Percentiles rank a stretch among this genome's conserved stretches.
phyloP scores from a whole-genome alignment of 495 filamentous ascomycete genomes.

The Aspergillus mulundensis region DNA sequence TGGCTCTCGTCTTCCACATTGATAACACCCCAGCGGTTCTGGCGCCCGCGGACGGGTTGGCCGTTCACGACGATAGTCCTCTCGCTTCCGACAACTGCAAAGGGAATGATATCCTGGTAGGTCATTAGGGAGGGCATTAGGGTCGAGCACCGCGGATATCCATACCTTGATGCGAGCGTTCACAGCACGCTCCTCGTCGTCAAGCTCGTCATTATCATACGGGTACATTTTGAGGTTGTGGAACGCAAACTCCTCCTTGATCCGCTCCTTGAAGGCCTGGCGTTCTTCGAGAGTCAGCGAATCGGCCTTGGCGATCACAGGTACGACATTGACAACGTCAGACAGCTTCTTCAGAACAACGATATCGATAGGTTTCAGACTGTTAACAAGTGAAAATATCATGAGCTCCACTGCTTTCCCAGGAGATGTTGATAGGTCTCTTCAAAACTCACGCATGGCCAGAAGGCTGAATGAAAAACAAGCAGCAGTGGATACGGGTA shows the following conservation, averaged over 20 bases:
- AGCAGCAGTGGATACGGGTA: constrained; percentile 97
- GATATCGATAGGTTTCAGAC: constrained; percentile 96
- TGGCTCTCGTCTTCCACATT: constrained; percentile 99
- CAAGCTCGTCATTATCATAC: constrained; percentile 98
- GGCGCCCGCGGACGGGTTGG: constrained; percentile 94
- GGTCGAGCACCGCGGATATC: not conserved
- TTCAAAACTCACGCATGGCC: constrained; percentile 72
- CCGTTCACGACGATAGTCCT: constrained; percentile 96
- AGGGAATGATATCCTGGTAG: constrained; percentile 85
- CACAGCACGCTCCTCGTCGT: constrained; percentile 90
- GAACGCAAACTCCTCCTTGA: constrained; percentile 99
- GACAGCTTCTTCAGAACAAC: constrained; percentile 98
- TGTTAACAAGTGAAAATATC: constrained; percentile 21
- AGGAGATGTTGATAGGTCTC: not conserved
- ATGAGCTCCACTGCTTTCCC: not conserved
- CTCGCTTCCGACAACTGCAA: constrained; percentile 96
- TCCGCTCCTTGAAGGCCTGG: constrained; percentile 93
- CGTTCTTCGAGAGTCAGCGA: constrained; percentile 95
- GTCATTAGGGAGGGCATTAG: constrained; percentile 22
- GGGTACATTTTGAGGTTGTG: constrained; percentile 99
- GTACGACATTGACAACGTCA: constrained; percentile 98
- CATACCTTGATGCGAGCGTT: constrained; percentile 93
- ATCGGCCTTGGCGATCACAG: constrained; percentile 97
- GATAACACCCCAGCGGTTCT: constrained; percentile 99
- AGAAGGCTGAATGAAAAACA: constrained; percentile 99